phyloP scores from a whole-genome alignment of 2,329 filamentous ascomycete species.

The Trichophyton verrucosum region DNA sequence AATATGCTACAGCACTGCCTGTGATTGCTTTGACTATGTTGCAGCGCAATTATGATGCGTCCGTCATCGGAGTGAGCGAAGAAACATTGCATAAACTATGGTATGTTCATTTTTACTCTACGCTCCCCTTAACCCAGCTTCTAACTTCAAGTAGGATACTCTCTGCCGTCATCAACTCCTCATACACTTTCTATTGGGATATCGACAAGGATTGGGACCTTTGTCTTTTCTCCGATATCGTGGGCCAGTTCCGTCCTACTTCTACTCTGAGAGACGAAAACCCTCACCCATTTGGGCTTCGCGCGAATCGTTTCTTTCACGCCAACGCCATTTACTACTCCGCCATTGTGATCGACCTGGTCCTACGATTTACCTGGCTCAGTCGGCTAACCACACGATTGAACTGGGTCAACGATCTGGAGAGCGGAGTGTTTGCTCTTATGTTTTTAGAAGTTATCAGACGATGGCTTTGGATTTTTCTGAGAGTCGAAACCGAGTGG shows the following conservation, averaged over 20 bases:
- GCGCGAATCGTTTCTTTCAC: constrained; percentile 60
- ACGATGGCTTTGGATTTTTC: constrained; percentile 95
- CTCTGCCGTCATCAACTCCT: constrained; percentile 67
- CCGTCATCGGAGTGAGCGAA: constrained; percentile 42
- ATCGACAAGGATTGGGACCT: constrained; percentile 94
- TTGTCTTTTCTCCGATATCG: constrained; percentile 55
- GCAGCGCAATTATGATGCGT: constrained; percentile 50
- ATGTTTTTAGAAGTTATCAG: constrained; percentile 77
- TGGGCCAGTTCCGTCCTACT: constrained; percentile 37
- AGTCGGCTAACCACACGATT: constrained; percentile 74
- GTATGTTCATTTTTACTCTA: constrained; percentile 25
- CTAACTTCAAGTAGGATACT: constrained; percentile 44
- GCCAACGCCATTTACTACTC: constrained; percentile 65
- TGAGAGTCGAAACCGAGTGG: constrained; percentile 91
- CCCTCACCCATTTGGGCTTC: constrained; percentile 59
- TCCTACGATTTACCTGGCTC: constrained; percentile 81
- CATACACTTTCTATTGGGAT: constrained; percentile 99
- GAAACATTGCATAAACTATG: constrained; percentile 44
- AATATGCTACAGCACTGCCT: constrained; percentile 89
- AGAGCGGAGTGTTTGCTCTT: constrained; percentile 77
- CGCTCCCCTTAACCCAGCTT: too few species aligned
- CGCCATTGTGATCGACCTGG: constrained; percentile 64
- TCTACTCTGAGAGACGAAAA: neutral
- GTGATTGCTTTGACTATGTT: constrained; percentile 71
- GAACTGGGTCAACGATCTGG: constrained; percentile 72